Percentiles rank a stretch among this genome's conserved stretches.
Conservation (phyloP, 2,329 filamentous ascomycete species). For the Talaromyces sp. region DNA sequence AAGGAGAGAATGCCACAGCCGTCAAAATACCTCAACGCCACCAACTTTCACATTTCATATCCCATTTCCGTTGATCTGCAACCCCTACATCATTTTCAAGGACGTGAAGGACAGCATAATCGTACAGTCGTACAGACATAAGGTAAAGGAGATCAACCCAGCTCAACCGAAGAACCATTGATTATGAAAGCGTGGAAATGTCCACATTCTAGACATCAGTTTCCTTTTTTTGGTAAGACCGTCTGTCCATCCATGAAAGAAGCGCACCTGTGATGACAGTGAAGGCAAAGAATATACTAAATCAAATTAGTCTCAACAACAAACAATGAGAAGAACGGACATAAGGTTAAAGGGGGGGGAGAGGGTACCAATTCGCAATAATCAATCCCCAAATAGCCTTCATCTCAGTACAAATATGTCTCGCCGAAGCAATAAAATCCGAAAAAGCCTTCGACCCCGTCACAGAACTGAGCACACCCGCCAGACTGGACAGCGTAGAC, state of each 20-base stretch:
- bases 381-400: conserved; percentile 85
- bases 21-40: not conserved
- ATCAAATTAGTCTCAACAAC: not conserved
- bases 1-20: not conserved
- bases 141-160: not conserved
- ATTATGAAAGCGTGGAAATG: not conserved
- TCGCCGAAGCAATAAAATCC: conserved; percentile 60
- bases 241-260: conserved; percentile 57
- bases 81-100: not conserved
- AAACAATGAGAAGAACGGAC: not conserved
- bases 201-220: not conserved
- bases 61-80: not conserved
- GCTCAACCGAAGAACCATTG: not conserved
- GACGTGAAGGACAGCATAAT: not conserved
- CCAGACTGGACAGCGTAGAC: conserved; percentile 53
- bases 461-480: conserved; percentile 53
- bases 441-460: conserved; percentile 33
- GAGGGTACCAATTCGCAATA: conserved; percentile 67
- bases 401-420: conserved; percentile 73
- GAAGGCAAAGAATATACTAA: conserved; percentile 65
- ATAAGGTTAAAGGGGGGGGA: not conserved
- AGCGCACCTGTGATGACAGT: conserved; percentile 59
- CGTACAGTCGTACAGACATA: not conserved
- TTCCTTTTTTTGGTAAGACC: not conserved
- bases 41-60: not conserved